A percentile compares a stretch with the other conserved stretches of the same genome.
Conservation (phyloP, 2,329 filamentous ascomycete species). For the Fusarium goolgardi region DNA sequence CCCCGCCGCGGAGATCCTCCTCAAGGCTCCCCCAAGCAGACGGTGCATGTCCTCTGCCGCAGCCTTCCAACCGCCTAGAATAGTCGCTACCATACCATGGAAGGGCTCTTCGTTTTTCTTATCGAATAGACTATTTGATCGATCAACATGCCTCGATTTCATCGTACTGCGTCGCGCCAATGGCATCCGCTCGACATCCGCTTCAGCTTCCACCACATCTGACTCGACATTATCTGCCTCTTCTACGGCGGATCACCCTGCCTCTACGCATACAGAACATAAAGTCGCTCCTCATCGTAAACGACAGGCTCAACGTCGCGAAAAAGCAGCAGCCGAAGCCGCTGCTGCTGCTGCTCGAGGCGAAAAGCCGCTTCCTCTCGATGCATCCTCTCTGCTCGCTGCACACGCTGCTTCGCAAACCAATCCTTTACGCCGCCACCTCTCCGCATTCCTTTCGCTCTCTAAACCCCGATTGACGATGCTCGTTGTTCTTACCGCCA, state of each 20-base stretch:
- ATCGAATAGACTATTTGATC: slow-evolving; percentile 53
- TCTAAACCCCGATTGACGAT: slow-evolving; percentile 95
- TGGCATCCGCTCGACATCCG: slow-evolving; percentile 46
- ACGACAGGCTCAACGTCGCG: slow-evolving; percentile 49
- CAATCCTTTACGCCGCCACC: slow-evolving; percentile 69
- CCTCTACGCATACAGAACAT: slow-evolving; percentile 36
- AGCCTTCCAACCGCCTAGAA: slow-evolving; percentile 42
- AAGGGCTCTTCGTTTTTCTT: slow-evolving; percentile 49
- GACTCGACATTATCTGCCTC: slow-evolving; percentile 38
- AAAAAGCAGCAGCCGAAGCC: slow-evolving; percentile 40
- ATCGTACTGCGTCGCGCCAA: slow-evolving; percentile 47
- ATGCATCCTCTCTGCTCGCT: slow-evolving; percentile 68
- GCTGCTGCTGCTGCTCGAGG: slow-evolving; percentile 33
- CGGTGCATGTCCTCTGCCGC: slow-evolving; percentile 50
- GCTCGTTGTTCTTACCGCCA: slow-evolving; percentile 90
- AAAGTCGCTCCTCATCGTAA: slow-evolving; percentile 52
- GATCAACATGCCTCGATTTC: slow-evolving; percentile 53
- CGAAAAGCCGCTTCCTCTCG: slow-evolving; percentile 55
- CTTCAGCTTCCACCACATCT: slow-evolving; percentile 31
- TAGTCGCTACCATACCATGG: slow-evolving; percentile 35
- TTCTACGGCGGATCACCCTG: slow-evolving; percentile 29
- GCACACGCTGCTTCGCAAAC: slow-evolving; percentile 63
- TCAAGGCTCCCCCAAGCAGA: slow-evolving; percentile 37
- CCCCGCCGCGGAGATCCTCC: slow-evolving; percentile 48
- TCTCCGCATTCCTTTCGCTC: slow-evolving; percentile 87